Percentiles rank a stretch among this genome's conserved stretches.
These are phyloP conservation scores for Apiospora arundinis DNA, from an alignment of 2,329 filamentous ascomycete species.

Conservation along the genomic window DNA sequence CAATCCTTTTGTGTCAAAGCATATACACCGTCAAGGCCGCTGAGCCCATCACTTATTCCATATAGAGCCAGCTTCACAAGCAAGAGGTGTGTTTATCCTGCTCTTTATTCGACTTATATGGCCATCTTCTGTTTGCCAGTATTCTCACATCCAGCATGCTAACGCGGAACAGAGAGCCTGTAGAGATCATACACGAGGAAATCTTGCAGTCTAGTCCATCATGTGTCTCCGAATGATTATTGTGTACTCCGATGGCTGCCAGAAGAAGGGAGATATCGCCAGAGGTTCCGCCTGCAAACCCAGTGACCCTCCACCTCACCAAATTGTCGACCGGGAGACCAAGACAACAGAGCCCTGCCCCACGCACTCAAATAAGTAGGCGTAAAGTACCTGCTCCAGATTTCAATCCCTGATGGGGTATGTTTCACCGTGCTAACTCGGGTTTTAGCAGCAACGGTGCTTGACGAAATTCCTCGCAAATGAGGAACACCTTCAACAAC, in stretches of 20 bases:
- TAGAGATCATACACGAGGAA: no score
- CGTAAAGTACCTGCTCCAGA: not conserved
- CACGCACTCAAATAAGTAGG: not conserved
- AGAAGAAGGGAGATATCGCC: no score
- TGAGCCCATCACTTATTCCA: not conserved
- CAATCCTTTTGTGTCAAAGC: not conserved
- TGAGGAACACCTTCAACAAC: not conserved
- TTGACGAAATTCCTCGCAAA: not conserved
- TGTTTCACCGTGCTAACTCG: not conserved
- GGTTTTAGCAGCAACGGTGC: not conserved
- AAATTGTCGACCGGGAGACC: no score
- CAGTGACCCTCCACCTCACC: no score
- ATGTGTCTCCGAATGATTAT: not conserved
- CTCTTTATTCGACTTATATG: not conserved
- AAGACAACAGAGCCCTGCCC: no score
- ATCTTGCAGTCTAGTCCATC: no score
- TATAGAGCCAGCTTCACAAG: not conserved
- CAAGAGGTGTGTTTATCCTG: not conserved
- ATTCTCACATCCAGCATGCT: not conserved
- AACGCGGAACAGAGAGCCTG: not conserved
- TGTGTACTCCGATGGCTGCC: not conserved
- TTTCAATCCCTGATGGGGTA: not conserved
- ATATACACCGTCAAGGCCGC: not conserved
- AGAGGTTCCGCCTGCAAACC: no score
- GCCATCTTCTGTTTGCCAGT: not conserved